Evolutionary conservation across 108 stramenopile species (phyloP), one percentile per base, ranked within the genome.

Genomic region (Mediolabrus comicus): DNA sequence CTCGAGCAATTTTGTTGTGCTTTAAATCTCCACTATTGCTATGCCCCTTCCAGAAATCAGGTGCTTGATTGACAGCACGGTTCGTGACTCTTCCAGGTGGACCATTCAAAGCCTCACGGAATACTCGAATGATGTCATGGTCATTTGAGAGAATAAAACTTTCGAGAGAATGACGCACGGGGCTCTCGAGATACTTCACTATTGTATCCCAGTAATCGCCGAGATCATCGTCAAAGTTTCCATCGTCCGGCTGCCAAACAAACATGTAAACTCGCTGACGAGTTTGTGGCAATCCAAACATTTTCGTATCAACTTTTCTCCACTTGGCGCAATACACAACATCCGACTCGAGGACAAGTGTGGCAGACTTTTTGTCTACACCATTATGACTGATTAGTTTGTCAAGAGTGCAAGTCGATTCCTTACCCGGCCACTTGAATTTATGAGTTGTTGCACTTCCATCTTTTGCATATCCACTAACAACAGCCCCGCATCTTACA

Each of bases 281-380:
- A 9, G 91, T 92, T 59, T 92, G 91, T 1, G 91, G 91, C 28
- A 92, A 85, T 8, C 91, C 91, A 69, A 85, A 92, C 1, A 73
- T 62, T 54, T 92, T 92, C 8, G 91, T 92, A 57, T 86, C 91
- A 27, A 89, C 67, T 73, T 83, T 89, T 33, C 71, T 19, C 5
- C 63, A 60, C 41, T 83, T 82, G 2, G 91, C 86, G 59, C 85
- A 83, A 62, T 92, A 92, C 3, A 64, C 68, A 31, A 69, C 75
- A 38, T 72, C 71, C n/a, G 64, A 86, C 56, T 88, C 71, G 12
- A 92, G 75, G 11, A 86, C 66, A 8, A 92, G 67, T 0, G 74
- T 83, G 52, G 89, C 91, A 11, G 53, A 56, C 11, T 81, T 72
- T 35, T 67, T 67, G 51, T 70, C 49, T 11, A 89, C 80, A 14